Evolutionary conservation across 768 basidiomycete genomes (phyloP), one percentile per base, ranked within the genome.

Genomic region (Sporobolomyces pararoseus): DNA sequence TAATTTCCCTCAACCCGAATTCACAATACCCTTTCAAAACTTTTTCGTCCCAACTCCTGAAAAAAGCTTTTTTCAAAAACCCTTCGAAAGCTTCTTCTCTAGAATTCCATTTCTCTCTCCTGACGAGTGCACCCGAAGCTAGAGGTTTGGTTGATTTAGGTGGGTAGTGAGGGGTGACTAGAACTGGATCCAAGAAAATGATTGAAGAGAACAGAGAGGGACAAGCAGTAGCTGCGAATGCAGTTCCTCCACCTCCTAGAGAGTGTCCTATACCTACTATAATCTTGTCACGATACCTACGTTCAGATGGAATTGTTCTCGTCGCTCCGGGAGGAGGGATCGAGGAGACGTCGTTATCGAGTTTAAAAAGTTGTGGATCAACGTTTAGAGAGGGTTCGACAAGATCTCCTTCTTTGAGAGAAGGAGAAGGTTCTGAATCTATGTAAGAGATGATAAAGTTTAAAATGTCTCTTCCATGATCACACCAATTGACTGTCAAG

Each of bases 261-360:
- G 91, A 93, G 77, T 96, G 93, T 0, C 91, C 92, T 5, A 91
- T 80, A 7, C 82, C 85, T 27, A 91, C 81, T 3, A 92, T 75
- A 23, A 60, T 64, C 25, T 71, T 64, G 32, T 50, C 52, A 12
- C 73, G 70, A 61, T 70, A 73, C 46, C 37, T 54, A 14, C 72
- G 65, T 9, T 55, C 27, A 1, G 47, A 4, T 7, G 60, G 51
- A 2, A 34, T 5, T 5, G 39, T n/a, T n/a, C n/a, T n/a, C n/a
- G n/a, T n/a, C n/a, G n/a, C n/a, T n/a, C n/a, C 6, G 0, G 62
- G 31, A 14, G 55, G n/a, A 1, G 59, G 10, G 17, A 50, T 39
- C 4, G 29, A 6, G 12, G 68, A 17, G 2, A 23, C 17, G n/a
- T n/a, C n/a, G 46, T 51, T 61, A 52, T 70, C 68, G 58, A 70